phyloP scores from a whole-genome alignment of 306 rosid species.

The Begonia masoniana region DNA sequence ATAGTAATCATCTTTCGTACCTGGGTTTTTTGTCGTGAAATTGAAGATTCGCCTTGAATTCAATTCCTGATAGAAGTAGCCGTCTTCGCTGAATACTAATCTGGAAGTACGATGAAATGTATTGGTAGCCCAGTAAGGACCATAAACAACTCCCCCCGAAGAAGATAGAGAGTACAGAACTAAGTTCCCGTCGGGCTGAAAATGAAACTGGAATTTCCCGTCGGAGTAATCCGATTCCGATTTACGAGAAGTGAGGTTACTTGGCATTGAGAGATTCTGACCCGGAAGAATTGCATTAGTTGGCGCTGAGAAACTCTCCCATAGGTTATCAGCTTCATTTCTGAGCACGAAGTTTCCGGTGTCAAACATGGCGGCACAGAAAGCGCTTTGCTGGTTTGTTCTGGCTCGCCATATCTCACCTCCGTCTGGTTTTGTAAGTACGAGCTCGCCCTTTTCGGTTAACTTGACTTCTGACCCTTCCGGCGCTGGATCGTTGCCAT shows the following conservation, averaged over 20 bases:
- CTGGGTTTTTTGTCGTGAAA: no score
- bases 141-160: no score
- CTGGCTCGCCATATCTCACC: constrained; percentile 12
- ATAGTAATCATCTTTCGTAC: no score
- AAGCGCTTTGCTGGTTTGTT: background rate
- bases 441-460: background rate
- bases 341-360: constrained; percentile 36
- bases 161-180: no score
- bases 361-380: constrained; percentile 17
- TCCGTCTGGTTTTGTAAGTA: background rate
- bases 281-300: constrained; percentile 36
- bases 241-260: constrained; percentile 21
- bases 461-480: background rate
- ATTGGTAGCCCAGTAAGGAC: no score
- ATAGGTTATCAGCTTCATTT: constrained; percentile 2
- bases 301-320: constrained; percentile 36
- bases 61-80: no score
- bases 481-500: background rate
- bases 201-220: constrained; percentile 27
- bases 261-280: constrained; percentile 15
- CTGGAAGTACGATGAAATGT: no score
- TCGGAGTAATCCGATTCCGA: constrained; percentile 14
- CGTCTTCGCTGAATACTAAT: no score
- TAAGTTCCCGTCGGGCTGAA: constrained; percentile 19
- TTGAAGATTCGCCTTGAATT: no score